Conservation (phyloP, 179 eudicot species). For the Beta macrorhiza region DNA sequence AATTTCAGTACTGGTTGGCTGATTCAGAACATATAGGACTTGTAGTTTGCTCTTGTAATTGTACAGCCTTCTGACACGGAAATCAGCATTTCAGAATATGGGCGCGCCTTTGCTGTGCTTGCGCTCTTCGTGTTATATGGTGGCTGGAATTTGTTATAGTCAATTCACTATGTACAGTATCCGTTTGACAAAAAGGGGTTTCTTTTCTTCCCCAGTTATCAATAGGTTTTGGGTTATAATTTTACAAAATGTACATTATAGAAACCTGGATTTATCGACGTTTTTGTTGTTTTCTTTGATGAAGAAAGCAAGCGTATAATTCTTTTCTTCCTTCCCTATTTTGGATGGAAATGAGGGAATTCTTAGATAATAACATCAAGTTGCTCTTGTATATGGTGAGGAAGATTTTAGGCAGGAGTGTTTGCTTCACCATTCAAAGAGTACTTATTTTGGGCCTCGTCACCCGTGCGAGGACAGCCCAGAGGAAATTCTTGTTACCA, state of each 20-base stretch:
- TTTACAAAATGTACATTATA: not conserved
- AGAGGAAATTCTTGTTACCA: too few species aligned
- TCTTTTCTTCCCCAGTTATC: not conserved
- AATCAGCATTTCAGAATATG: conserved; percentile 3
- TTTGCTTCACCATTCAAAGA: not conserved
- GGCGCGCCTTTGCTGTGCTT: conserved; percentile 9
- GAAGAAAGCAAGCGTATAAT: not conserved
- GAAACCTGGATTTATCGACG: not conserved
- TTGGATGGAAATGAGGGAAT: not conserved
- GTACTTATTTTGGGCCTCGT: not conserved
- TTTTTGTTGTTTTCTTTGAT: not conserved
- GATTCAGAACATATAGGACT: conserved; percentile 2
- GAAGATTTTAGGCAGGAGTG: not conserved
- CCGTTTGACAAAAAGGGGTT: not conserved
- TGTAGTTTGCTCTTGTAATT: not conserved
- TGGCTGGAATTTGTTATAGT: conserved; percentile 22
- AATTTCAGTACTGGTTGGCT: conserved; percentile 10
- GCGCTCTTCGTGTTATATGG: conserved; percentile 15
- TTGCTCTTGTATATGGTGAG: not conserved
- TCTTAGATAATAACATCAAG: not conserved
- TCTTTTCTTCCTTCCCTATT: too few species aligned
- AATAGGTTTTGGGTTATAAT: not conserved
- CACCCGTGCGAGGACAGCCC: too few species aligned
- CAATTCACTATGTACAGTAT: conserved; percentile 31
- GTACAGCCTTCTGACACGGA: not conserved